Base-by-base conservation (phyloP, 805 yeast species). In the Yarrowia yakushimensis region DNA sequence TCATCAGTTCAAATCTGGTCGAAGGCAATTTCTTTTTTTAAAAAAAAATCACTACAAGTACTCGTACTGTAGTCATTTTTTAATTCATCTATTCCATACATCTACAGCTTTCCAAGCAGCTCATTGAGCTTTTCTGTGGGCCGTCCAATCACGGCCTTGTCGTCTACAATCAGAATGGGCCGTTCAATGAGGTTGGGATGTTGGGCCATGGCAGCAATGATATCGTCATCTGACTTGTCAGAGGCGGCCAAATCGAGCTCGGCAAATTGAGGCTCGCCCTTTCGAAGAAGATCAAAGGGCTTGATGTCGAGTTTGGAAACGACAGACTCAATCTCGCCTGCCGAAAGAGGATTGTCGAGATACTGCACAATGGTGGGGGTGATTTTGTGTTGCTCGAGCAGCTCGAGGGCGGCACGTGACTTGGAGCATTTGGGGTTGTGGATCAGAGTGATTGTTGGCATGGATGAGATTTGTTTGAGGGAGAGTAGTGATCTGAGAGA, bases 401-500 rank as follows among this genome's bases (percentile, higher is more conserved):
- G 61, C 20, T 55, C 61, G 23, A 55, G 48, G 4, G 61, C 61
- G 17, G 61, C 61, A n/a, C 61, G 36, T 25, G 61, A 55, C 30
- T 55, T 55, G 48, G 61, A 55, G n/a, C 61, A 55, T 11, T 31
- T 43, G 30, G 61, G 61, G 48, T 55, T 55, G 61, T 55, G 61
- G 39, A 55, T 39, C 13, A 55, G 48, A 2, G 46, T 55, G 36
- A 55, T 22, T 11, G 23, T 13, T 20, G 59, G 11, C 61, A 55
- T 55, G 17, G 17, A 18, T 1, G 45, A 20, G n/a, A 34, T 10
- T 15, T n/a, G 55, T 22, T 18, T 22, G 28, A 48, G 36, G 15
- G 52, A 12, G 36, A 18, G 25, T 5, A 45, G 12, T 0, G 25
- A 13, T 13, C 36, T 15, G 17, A 10, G 31, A 27, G 13, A 20